phyloP scores from a whole-genome alignment of 2,329 filamentous ascomycete genomes.

The Beauveria sp. region DNA sequence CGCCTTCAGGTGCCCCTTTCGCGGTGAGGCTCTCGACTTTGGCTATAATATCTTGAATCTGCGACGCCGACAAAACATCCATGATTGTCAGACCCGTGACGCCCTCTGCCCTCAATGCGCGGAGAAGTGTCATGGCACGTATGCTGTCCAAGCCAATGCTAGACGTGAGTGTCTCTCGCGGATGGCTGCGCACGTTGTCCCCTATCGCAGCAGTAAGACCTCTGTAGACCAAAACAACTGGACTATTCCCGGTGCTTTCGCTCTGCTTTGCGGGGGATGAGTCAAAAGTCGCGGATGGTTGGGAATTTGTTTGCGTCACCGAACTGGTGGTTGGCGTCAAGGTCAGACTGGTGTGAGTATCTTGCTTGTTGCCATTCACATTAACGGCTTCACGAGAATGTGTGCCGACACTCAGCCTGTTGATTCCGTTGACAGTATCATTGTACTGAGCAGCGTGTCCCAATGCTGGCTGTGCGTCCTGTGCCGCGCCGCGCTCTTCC shows the following conservation, averaged over 20 bases:
- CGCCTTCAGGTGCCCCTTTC: neutral
- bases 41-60: neutral
- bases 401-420: neutral
- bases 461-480: neutral
- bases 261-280: too few relatives aligned
- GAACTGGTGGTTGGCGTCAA: neutral
- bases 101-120: neutral
- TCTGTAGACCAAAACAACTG: neutral
- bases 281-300: neutral
- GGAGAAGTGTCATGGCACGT: conserved; percentile 1
- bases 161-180: neutral
- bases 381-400: neutral
- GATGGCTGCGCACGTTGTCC: neutral
- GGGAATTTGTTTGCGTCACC: neutral
- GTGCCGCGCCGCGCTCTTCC: neutral
- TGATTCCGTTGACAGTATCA: neutral
- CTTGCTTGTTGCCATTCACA: neutral
- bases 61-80: neutral
- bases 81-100: neutral
- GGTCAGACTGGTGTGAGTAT: neutral
- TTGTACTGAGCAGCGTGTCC: neutral
- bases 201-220: neutral
- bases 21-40: neutral
- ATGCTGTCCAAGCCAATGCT: conserved; percentile 1
- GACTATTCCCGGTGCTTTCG: neutral